Evolutionary conservation across 2,329 filamentous ascomycete genomes (phyloP).

Genomic region (Lithohypha guttulata): DNA sequence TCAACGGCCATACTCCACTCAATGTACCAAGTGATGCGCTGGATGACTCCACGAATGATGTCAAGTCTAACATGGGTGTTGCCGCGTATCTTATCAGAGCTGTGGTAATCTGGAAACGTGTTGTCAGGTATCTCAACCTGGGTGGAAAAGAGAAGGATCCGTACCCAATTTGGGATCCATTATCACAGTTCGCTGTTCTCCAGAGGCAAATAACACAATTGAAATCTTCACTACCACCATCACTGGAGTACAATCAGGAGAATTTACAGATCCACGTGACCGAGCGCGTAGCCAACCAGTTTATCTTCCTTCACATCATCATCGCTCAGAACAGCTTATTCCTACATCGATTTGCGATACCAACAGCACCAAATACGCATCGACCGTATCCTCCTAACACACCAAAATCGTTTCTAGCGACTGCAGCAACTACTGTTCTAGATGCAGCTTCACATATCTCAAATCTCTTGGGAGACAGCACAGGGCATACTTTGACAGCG

Average conservation of each 20-base stretch:
- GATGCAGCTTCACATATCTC: conserved; percentile 81
- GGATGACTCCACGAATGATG: conserved; percentile 29
- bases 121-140: conserved; percentile 82
- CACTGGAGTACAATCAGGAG: conserved; percentile 63
- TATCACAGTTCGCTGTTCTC: conserved; percentile 66
- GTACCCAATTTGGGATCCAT: conserved; percentile 67
- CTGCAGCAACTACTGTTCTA: conserved; percentile 64
- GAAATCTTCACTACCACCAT: conserved; percentile 55
- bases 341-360: conserved; percentile 75
- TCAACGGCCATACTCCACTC: conserved; percentile 59
- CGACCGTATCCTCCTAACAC: conserved; percentile 44
- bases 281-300: conserved; percentile 80
- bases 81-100: conserved; percentile 79
- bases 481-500: conserved; percentile 69
- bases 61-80: conserved; percentile 79
- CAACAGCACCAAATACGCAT: conserved; percentile 43
- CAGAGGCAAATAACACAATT: conserved; percentile 62
- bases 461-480: conserved; percentile 66
- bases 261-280: conserved; percentile 78
- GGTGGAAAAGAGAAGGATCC: conserved; percentile 72
- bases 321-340: conserved; percentile 85
- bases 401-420: conserved; percentile 65
- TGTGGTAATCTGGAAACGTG: conserved; percentile 79
- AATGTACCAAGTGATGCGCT: conserved; percentile 54
- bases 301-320: conserved; percentile 81